Percentiles rank a stretch among this genome's conserved stretches.
Evolutionary conservation across 2,329 filamentous ascomycete genomes (phyloP).

Genomic region (Colletotrichum camelliae): DNA sequence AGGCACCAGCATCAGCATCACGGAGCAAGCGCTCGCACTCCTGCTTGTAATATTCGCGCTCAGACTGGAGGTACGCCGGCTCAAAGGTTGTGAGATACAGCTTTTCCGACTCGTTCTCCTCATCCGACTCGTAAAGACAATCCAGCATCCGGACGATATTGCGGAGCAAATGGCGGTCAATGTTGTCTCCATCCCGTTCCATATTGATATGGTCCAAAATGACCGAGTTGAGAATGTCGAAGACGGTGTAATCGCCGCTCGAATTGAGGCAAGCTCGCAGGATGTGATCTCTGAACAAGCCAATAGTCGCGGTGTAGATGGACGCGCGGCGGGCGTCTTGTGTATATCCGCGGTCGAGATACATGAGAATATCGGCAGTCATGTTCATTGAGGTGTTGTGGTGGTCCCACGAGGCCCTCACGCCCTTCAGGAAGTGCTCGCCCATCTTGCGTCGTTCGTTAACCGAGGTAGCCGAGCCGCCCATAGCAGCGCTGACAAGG

Average conservation of each 20-base stretch:
- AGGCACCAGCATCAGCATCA: slow-evolving; percentile 80
- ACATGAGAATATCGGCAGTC: slow-evolving; percentile 96
- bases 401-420: slow-evolving; percentile 84
- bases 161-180: slow-evolving; percentile 82
- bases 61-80: slow-evolving; percentile 74
- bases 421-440: slow-evolving; percentile 78
- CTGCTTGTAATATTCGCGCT: slow-evolving; percentile 73
- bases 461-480: slow-evolving; percentile 70
- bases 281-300: slow-evolving; percentile 86
- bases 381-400: slow-evolving; percentile 95
- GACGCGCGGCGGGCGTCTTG: slow-evolving; percentile 73
- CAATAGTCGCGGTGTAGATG: slow-evolving; percentile 86
- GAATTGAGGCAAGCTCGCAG: slow-evolving; percentile 64
- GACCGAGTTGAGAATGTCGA: slow-evolving; percentile 79
- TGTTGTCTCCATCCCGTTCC: slow-evolving; percentile 88
- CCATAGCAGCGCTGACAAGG: slow-evolving; percentile 56
- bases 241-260: slow-evolving; percentile 58
- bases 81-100: slow-evolving; percentile 88
- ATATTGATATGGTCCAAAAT: slow-evolving; percentile 91
- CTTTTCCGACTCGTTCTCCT: slow-evolving; percentile 78
- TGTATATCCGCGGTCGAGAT: slow-evolving; percentile 88
- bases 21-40: slow-evolving; percentile 79
- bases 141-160: slow-evolving; percentile 91
- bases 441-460: slow-evolving; percentile 82
- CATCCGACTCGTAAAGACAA: slow-evolving; percentile 80